These are phyloP conservation scores for Boletus speciosus DNA, from an alignment of 768 basidiomycete genomes.

Conservation along the genomic window DNA sequence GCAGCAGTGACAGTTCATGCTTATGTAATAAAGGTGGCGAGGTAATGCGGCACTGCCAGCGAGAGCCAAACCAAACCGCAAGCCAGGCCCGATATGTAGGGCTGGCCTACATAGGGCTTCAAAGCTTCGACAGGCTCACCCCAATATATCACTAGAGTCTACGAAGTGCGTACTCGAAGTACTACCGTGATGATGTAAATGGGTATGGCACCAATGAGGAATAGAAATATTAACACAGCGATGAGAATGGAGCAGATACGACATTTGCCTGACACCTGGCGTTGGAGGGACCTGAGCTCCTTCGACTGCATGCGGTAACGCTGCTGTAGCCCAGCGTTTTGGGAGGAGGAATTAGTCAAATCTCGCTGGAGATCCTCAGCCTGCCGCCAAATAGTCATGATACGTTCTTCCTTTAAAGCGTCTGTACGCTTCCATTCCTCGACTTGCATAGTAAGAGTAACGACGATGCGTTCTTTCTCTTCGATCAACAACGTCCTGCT, in stretches of 20 bases:
- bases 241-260: neutral
- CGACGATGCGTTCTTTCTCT: neutral
- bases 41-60: too few species aligned
- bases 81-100: too few species aligned
- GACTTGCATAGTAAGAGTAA: neutral
- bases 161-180: too few species aligned
- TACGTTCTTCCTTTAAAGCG: neutral
- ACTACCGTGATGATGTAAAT: too few species aligned
- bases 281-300: neutral
- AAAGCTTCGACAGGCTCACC: too few species aligned
- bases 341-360: neutral
- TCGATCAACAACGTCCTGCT: neutral
- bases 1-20: too few species aligned
- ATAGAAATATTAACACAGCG: too few species aligned
- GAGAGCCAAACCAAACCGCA: too few species aligned
- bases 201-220: too few species aligned
- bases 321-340: neutral
- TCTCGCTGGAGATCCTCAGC: neutral
- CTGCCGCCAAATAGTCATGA: neutral
- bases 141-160: too few species aligned
- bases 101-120: too few species aligned
- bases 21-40: too few species aligned
- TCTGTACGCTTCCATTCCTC: neutral
- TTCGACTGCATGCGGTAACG: neutral
- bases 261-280: neutral